Evolutionary conservation across 2,329 filamentous ascomycete species (phyloP), one percentile per base, ranked within the genome.

Genomic region (Rugonectria rugulosa): DNA sequence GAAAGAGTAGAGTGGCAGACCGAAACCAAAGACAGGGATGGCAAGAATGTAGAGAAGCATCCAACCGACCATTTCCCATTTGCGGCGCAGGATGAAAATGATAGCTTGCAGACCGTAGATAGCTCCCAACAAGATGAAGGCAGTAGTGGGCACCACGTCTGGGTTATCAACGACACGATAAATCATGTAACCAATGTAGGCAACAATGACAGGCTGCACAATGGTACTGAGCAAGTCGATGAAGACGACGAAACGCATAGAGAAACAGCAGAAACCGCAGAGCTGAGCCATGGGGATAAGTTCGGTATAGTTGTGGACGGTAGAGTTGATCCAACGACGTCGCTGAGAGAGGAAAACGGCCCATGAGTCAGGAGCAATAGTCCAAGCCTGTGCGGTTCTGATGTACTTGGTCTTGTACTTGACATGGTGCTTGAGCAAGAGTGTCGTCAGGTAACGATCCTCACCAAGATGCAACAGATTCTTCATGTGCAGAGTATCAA

Each of bases 41-140:
- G 95, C 94, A 24, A 95, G 61, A 56, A 99, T 85, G 75, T 99
- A 99, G 60, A 99, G 87, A 65, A 99, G 81, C 92, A 99, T 97
- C 95, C 95, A 99, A 29, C 94, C 95, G 65, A 99, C 89, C 94
- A 98, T 98, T 74, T 99, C 94, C 95, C 95, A 99, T 79, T 97
- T 97, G 69, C 94, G 90, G 55, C 92, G 90, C 53, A 97, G 71
- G 68, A 98, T 97, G 80, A 99, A 99, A 73, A 99, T 97, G 70
- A 98, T 88, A 37, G 91, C 94, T 70, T 99, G 95, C 12, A 99
- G 79, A 86, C 95, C 95, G 73, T 98, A 99, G 67, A 99, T 95
- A n/a, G 90, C 94, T 68, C 86, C 95, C 9, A 99, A 84, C 43
- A 99, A 81, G 70, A 99, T 85, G 72, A 99, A 96, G 1, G 95